Conservation (phyloP, 441 rosid species). For the Aleurites moluccanus region DNA sequence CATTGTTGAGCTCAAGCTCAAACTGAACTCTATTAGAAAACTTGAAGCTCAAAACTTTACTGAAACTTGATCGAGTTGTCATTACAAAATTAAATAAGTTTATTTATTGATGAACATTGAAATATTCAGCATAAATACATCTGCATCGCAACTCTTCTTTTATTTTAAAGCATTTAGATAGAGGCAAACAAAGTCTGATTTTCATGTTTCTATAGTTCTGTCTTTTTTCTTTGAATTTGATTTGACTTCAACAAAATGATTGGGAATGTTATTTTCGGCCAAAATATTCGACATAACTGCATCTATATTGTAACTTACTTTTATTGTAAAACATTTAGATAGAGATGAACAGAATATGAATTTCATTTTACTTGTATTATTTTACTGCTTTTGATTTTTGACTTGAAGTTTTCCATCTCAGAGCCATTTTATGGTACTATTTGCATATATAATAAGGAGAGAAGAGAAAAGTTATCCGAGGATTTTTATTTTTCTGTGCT, state of each 20-base stretch:
- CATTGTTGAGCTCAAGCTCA: too few relatives aligned
- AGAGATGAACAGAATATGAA: neutral
- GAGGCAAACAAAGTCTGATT: neutral
- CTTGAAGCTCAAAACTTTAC: too few relatives aligned
- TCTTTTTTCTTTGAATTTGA: slow-evolving; percentile 17
- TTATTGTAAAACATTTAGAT: slow-evolving; percentile 2
- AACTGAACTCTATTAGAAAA: too few relatives aligned
- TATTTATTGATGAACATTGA: too few relatives aligned
- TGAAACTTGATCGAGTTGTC: too few relatives aligned
- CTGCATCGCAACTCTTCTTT: neutral
- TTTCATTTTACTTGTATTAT: slow-evolving; percentile 9
- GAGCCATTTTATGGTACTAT: slow-evolving; percentile 98
- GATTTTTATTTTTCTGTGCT: slow-evolving; percentile 75
- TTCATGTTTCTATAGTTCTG: slow-evolving; percentile 1
- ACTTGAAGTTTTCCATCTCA: slow-evolving; percentile 37
- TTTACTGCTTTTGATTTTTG: slow-evolving; percentile 27
- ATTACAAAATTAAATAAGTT: too few relatives aligned
- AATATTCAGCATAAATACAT: neutral
- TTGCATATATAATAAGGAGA: slow-evolving; percentile 87
- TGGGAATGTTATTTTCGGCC: neutral
- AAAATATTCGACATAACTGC: neutral
- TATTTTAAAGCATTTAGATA: neutral
- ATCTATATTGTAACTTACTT: neutral
- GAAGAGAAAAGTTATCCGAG: slow-evolving; percentile 95
- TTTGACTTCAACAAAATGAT: slow-evolving; percentile 22